Evolutionary conservation across 2,329 filamentous ascomycete species (phyloP).

Genomic region (Aspergillus melleus): DNA sequence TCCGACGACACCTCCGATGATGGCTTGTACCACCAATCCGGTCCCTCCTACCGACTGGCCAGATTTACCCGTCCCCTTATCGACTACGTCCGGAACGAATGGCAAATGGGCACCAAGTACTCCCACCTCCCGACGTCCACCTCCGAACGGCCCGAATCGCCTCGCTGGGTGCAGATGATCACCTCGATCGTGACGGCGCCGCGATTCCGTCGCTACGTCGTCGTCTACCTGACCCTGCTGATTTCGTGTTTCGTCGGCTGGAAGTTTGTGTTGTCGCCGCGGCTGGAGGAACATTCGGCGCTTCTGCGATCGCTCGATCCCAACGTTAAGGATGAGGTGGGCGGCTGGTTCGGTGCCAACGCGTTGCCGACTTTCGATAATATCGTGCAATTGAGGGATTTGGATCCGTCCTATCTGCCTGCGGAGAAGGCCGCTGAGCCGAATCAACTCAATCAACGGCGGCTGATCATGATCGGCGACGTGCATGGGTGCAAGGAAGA

Average conservation of each 20-base stretch:
- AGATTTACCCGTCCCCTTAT: conserved; percentile 35
- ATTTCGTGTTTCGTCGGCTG: conserved; percentile 34
- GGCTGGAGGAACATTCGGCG: conserved; percentile 31
- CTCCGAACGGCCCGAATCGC: conserved; percentile 18
- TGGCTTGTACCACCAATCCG: conserved; percentile 13
- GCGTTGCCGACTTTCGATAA: conserved; percentile 49
- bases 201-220: conserved; percentile 41
- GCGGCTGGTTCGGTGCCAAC: conserved; percentile 50
- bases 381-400: conserved; percentile 51
- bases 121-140: conserved; percentile 17
- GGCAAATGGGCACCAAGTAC: conserved; percentile 32
- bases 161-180: conserved; percentile 26
- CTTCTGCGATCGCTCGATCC: conserved; percentile 34
- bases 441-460: conserved; percentile 41
- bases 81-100: conserved; percentile 41
- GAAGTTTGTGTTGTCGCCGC: conserved; percentile 32
- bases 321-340: conserved; percentile 25
- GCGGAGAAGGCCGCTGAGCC: conserved; percentile 18
- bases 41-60: conserved; percentile 13
- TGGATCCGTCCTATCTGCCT: conserved; percentile 52
- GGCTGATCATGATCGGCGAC: conserved; percentile 83
- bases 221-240: conserved; percentile 37
- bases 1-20: conserved; percentile 34
- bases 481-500: conserved; percentile 83
- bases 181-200: conserved; percentile 39